These are phyloP conservation scores for Saccharomycopsis phalli DNA, from an alignment of 1,139 yeast species.

Conservation along the genomic window DNA sequence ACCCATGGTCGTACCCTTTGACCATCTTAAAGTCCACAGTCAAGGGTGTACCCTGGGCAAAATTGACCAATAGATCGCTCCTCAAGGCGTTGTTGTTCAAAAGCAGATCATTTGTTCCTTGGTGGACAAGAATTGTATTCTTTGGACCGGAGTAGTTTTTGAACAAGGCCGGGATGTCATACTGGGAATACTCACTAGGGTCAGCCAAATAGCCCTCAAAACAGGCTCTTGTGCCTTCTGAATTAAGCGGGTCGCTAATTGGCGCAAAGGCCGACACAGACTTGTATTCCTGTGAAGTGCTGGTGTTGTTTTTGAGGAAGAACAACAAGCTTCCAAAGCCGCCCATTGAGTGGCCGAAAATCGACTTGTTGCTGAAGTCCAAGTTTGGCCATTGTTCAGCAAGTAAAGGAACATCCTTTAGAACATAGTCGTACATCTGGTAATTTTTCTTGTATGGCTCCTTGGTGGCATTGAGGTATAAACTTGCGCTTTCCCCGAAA, in stretches of 20 bases:
- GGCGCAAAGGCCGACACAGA: conserved; percentile 92
- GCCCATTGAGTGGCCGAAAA: conserved; percentile 97
- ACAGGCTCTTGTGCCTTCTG: conserved; percentile 84
- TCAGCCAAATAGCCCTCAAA: conserved; percentile 59
- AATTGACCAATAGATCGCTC: conserved; percentile 62
- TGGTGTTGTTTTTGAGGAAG: conserved; percentile 61
- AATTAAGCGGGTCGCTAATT: conserved; percentile 64
- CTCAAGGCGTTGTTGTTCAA: conserved; percentile 50
- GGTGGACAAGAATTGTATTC: conserved; percentile 69
- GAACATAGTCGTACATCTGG: conserved; percentile 80
- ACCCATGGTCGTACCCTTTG: conserved; percentile 87
- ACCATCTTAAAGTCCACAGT: conserved; percentile 44
- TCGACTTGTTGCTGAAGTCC: conserved; percentile 53
- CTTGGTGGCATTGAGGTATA: conserved; percentile 76
- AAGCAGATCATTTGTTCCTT: conserved; percentile 72
- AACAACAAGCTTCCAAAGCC: conserved; percentile 89
- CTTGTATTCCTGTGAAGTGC: conserved; percentile 37
- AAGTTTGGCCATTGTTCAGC: conserved; percentile 39
- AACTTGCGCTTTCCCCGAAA: conserved; percentile 94
- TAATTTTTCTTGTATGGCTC: conserved; percentile 67
- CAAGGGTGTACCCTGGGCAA: conserved; percentile 34
- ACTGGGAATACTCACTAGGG: conserved; percentile 48
- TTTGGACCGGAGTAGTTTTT: conserved; percentile 42
- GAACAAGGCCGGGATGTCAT: conserved; percentile 76
- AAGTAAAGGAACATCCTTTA: conserved; percentile 60